Evolutionary conservation across 1,284 basidiomycete species (phyloP).

Genomic region (Schizopora paradoxa): DNA sequence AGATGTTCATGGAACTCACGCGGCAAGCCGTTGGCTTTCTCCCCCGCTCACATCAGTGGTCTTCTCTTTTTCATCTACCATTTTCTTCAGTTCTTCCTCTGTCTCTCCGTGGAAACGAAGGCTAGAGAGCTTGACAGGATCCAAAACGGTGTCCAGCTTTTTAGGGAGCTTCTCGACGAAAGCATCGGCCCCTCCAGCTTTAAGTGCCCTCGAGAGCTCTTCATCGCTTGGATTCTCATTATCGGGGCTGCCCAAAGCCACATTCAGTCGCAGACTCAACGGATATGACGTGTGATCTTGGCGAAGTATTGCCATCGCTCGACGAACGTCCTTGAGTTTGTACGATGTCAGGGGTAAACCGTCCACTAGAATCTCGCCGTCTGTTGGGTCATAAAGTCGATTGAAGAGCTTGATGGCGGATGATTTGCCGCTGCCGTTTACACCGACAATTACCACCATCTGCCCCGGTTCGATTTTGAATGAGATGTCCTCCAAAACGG

Average conservation of each 20-base stretch:
- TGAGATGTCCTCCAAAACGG: constrained; percentile 37
- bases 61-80: constrained; percentile 32
- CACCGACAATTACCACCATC: constrained; percentile 43
- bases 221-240: constrained; percentile 23
- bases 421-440: constrained; percentile 42
- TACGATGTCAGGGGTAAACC: constrained; percentile 33
- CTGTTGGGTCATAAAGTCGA: constrained; percentile 38
- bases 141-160: constrained; percentile 27
- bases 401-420: constrained; percentile 40
- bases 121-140: constrained; percentile 27
- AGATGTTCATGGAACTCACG: constrained; percentile 27
- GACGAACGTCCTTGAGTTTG: constrained; percentile 31
- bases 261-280: constrained; percentile 39
- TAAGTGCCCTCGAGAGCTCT: constrained; percentile 32
- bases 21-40: constrained; percentile 37
- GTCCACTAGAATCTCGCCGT: constrained; percentile 38
- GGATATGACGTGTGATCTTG: constrained; percentile 42
- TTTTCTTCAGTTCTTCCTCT: constrained; percentile 27
- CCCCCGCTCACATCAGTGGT: constrained; percentile 33
- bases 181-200: constrained; percentile 34
- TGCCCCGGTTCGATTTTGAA: constrained; percentile 41
- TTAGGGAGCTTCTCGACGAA: constrained; percentile 25
- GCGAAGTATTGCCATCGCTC: constrained; percentile 35
- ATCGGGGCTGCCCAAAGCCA: constrained; percentile 38
- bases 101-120: constrained; percentile 29